phyloP scores from a whole-genome alignment of 257 asterid genomes.

The Rauvolfia tetraphylla region DNA sequence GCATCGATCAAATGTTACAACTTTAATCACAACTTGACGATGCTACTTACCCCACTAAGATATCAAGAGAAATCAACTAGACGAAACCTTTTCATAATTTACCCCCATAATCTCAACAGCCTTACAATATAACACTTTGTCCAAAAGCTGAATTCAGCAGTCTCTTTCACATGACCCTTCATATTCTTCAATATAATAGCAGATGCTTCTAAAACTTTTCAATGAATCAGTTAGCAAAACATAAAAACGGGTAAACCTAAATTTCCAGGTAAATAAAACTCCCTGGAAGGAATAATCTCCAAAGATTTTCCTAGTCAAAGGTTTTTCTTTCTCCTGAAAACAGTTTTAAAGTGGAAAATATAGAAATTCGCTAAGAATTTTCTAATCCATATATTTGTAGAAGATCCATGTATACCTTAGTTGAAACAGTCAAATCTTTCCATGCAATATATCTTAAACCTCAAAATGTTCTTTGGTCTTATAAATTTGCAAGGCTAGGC shows the following conservation, averaged over 20 bases:
- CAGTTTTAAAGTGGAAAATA: no score
- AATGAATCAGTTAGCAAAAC: no score
- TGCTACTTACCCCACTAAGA: neutral
- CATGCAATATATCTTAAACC: neutral
- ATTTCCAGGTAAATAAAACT: neutral
- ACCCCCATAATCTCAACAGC: neutral
- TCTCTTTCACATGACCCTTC: neutral
- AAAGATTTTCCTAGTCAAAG: neutral
- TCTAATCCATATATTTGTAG: neutral
- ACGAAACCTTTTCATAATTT: neutral
- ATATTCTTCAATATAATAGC: no score
- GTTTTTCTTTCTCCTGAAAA: neutral
- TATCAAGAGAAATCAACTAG: neutral
- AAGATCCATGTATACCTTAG: neutral
- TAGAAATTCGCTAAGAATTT: neutral
- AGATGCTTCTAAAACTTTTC: no score
- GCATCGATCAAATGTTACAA: neutral
- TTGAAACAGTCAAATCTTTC: neutral
- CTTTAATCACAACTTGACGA: neutral
- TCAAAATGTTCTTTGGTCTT: neutral
- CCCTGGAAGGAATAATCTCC: neutral
- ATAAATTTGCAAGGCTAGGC: neutral
- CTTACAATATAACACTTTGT: neutral
- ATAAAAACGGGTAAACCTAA: no score
- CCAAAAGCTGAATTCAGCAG: neutral